Evolutionary conservation across 2,329 filamentous ascomycete species (phyloP).

Genomic region (Niveomyces coronatus): DNA sequence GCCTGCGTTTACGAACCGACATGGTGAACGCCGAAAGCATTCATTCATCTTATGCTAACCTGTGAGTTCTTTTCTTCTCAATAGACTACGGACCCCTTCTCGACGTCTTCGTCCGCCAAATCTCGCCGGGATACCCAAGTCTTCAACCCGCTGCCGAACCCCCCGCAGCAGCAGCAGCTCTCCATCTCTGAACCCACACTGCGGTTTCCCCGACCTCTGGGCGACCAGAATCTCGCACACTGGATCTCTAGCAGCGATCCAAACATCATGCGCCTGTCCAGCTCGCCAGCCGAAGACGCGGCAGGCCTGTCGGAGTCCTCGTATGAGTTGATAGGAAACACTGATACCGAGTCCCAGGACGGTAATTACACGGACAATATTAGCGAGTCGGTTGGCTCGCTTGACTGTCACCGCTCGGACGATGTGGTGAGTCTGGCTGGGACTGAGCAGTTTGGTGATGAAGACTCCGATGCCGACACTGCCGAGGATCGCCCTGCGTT

Average conservation of each 20-base stretch:
- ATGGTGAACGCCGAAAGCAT: neutral
- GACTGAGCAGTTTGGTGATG: conserved; percentile 37
- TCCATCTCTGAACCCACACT: conserved; percentile 39
- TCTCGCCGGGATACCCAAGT: conserved; percentile 19
- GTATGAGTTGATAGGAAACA: conserved; percentile 45
- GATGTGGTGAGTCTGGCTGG: conserved; percentile 42
- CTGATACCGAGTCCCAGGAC: conserved; percentile 44
- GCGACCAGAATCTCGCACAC: conserved; percentile 45
- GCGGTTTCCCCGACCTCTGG: conserved; percentile 46
- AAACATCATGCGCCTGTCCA: conserved; percentile 42
- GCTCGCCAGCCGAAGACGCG: conserved; percentile 35
- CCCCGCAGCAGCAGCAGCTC: conserved; percentile 16
- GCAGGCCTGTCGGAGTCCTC: conserved; percentile 45
- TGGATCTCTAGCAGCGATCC: conserved; percentile 49
- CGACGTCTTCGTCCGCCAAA: conserved; percentile 18
- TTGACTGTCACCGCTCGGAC: conserved; percentile 37
- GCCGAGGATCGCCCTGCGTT: conserved; percentile 15
- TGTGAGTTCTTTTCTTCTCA: conserved; percentile 42
- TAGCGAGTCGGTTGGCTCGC: conserved; percentile 39
- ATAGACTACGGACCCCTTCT: conserved; percentile 22
- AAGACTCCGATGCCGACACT: conserved; percentile 28
- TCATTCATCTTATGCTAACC: conserved; percentile 13
- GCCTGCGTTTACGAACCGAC: too few species aligned
- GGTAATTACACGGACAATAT: conserved; percentile 36
- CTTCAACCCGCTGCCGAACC: conserved; percentile 15